These are phyloP conservation scores for Gillenia trifoliata DNA, from an alignment of 306 rosid species.

Conservation along the genomic window DNA sequence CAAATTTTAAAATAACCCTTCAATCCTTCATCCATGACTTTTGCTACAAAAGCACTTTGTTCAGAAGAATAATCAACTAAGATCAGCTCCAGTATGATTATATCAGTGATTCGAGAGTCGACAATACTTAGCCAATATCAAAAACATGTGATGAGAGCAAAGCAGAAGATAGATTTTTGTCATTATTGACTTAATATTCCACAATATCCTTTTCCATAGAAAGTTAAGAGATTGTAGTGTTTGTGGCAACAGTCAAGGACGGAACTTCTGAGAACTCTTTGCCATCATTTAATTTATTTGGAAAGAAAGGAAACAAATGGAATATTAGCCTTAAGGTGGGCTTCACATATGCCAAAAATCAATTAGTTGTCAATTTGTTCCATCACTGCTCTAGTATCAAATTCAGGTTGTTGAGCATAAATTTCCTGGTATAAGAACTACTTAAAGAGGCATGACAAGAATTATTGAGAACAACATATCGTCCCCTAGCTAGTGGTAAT, in stretches of 20 bases:
- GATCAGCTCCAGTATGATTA: background rate
- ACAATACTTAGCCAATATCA: background rate
- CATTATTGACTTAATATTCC: background rate
- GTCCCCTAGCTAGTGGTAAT: slow-evolving; percentile 7
- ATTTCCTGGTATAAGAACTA: background rate
- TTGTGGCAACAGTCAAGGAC: background rate
- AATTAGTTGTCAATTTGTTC: background rate
- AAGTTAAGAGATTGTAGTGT: background rate
- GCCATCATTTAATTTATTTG: background rate
- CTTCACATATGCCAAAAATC: background rate
- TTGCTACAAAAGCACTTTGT: background rate
- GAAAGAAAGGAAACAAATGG: background rate
- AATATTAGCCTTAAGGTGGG: background rate
- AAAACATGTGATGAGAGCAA: background rate
- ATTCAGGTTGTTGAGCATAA: background rate
- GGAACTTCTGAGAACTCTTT: background rate
- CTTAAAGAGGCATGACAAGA: background rate
- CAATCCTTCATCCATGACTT: background rate
- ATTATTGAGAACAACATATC: background rate
- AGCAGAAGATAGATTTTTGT: background rate
- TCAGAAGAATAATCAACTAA: background rate
- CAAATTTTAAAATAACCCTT: background rate
- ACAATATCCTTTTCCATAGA: background rate
- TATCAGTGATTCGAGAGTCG: background rate
- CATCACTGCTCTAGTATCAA: background rate